Percentiles rank a stretch among this genome's conserved stretches.
These are phyloP conservation scores for Sclerotinia glacialis DNA, from an alignment of 2,329 filamentous ascomycete species.

Conservation along the genomic window DNA sequence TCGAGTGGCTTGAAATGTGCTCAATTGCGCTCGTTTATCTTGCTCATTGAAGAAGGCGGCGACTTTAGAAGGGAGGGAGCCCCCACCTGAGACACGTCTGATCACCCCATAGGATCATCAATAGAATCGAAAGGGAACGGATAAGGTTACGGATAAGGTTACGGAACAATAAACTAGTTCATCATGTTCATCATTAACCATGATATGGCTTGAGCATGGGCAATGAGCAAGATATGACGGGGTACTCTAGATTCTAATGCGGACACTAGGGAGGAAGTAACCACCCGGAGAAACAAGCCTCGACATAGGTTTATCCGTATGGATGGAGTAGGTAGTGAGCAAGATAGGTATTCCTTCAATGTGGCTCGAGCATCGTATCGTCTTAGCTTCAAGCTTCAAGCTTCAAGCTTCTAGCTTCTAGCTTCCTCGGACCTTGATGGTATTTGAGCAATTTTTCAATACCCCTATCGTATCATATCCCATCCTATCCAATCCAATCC, in stretches of 20 bases:
- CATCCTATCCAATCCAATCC: neutral
- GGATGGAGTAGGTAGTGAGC: too few species aligned
- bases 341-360: conserved; percentile 3
- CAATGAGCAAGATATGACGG: neutral
- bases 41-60: conserved; percentile 1
- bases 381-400: neutral
- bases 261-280: neutral
- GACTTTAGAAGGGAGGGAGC: neutral
- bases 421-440: neutral
- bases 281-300: neutral
- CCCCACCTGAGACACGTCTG: neutral
- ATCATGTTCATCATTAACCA: neutral
- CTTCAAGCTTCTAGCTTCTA: neutral
- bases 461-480: too few species aligned
- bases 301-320: too few species aligned
- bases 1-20: conserved; percentile 24
- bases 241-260: neutral
- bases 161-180: too few species aligned
- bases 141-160: neutral
- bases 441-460: conserved; percentile 2
- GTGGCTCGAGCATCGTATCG: neutral
- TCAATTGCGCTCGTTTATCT: conserved; percentile 22
- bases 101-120: neutral
- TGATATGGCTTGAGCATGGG: neutral
- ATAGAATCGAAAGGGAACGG: neutral